Conservation (phyloP, 805 yeast species). For the Ogataea neopini region DNA sequence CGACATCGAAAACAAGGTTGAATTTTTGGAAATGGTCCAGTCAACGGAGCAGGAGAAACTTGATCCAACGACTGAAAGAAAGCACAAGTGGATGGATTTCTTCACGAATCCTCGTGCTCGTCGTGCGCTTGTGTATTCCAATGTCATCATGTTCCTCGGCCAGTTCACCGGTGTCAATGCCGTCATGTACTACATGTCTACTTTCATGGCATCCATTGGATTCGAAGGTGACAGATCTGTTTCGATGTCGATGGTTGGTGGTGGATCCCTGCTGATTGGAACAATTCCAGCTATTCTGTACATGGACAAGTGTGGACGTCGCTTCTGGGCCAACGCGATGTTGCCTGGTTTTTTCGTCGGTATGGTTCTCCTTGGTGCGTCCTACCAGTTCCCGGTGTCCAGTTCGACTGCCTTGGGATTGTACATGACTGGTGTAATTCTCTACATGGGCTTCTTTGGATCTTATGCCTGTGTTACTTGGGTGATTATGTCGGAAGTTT, state of each 20-base stretch:
- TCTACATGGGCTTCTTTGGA: slow-evolving; percentile 68
- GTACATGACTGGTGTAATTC: slow-evolving; percentile 60
- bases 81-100: slow-evolving; percentile 50
- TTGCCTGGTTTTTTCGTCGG: slow-evolving; percentile 59
- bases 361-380: slow-evolving; percentile 59
- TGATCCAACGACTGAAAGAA: slow-evolving; percentile 33
- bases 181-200: slow-evolving; percentile 64
- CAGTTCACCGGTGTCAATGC: slow-evolving; percentile 72
- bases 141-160: slow-evolving; percentile 58
- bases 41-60: slow-evolving; percentile 46
- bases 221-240: slow-evolving; percentile 52
- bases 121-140: slow-evolving; percentile 59
- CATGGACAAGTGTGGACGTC: slow-evolving; percentile 59
- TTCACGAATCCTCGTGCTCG: slow-evolving; percentile 58
- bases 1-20: slow-evolving; percentile 45
- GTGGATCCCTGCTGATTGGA: slow-evolving; percentile 61
- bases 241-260: slow-evolving; percentile 69
- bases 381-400: slow-evolving; percentile 48
- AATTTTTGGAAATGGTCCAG: slow-evolving; percentile 58
- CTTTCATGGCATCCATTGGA: slow-evolving; percentile 55
- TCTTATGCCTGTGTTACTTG: slow-evolving; percentile 68
- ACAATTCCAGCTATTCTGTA: slow-evolving; percentile 64
- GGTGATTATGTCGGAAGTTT: slow-evolving; percentile 68
- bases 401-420: slow-evolving; percentile 55
- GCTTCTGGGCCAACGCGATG: slow-evolving; percentile 61